Evolutionary conservation across 1,139 yeast genomes (phyloP), one percentile per base, ranked within the genome.

Genomic region (Saccharomyces hybrid): DNA sequence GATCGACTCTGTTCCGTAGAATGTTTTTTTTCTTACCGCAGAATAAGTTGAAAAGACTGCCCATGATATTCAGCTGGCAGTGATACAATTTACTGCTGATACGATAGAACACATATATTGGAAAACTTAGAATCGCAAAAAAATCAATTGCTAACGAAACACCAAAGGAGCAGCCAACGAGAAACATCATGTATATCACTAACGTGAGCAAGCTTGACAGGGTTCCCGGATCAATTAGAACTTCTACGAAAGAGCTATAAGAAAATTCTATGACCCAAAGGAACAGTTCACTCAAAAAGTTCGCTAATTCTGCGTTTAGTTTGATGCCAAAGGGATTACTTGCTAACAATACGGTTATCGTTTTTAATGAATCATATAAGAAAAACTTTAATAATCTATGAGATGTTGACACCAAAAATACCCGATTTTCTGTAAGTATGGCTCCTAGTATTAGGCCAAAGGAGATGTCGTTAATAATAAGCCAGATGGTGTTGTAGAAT

Each of bases 261-360:
- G 96, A 88, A 61, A 86, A 80, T 53, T 80, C 81, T 49, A 91
- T 77, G 7, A 91, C 86, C 97, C 97, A 93, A 28, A 86, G 67
- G 61, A 87, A 86, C 52, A 95, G 73, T 56, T 90, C 96, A 26
- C 97, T 96, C 68, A 91, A 78, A 64, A 95, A 95, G 28, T 77
- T 78, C 0, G 97, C 91, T 38, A 95, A 75, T 65, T 90, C 97
- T 55, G 83, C 84, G 69, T 95, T 95, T 56, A 95, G 78, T 66
- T 95, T 95, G 65, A 95, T 83, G 2, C 99, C 99, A 8, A 95
- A 97, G 0, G 99, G 99, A 67, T 93, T 88, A 60, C 81, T 81
- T 73, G 91, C 89, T 38, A 95, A 76, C 95, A 96, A 87, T 1
- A 75, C 62, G 11, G 91, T 82, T 32, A 86, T 71, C 2, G 67